phyloP scores from a whole-genome alignment of 2,329 filamentous ascomycete species.

The Ophiocordyceps australis region DNA sequence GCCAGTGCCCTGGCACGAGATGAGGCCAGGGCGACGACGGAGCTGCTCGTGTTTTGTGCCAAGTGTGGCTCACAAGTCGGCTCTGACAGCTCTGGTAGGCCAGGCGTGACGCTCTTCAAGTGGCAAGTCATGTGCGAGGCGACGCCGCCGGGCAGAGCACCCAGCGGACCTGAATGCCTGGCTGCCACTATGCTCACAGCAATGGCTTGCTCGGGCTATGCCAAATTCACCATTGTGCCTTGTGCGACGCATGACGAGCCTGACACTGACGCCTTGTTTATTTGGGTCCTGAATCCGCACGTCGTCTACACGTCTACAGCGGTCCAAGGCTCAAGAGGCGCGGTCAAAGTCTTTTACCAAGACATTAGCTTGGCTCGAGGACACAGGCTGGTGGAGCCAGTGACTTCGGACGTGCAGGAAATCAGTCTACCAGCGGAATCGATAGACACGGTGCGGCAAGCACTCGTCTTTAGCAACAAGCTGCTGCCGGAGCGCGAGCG shows the following conservation, averaged over 20 bases:
- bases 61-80: conserved; percentile 27
- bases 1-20: conserved; percentile 10
- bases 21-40: conserved; percentile 7
- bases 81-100: conserved; percentile 22
- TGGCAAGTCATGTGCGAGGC: conserved; percentile 31
- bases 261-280: no score
- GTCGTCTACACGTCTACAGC: conserved; percentile 30
- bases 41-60: conserved; percentile 24
- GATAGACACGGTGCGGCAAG: conserved; percentile 22
- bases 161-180: conserved; percentile 29
- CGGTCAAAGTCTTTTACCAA: conserved; percentile 35
- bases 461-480: conserved; percentile 26
- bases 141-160: conserved; percentile 8
- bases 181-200: conserved; percentile 32
- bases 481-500: conserved; percentile 37
- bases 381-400: conserved; percentile 27
- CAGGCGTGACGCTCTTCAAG: conserved; percentile 34
- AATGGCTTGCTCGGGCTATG: conserved; percentile 35
- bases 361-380: conserved; percentile 22
- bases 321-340: conserved; percentile 11
- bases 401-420: conserved; percentile 40
- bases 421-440: conserved; percentile 32
- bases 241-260: conserved; percentile 3
- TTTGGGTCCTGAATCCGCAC: conserved; percentile 39
- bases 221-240: conserved; percentile 33